Percentiles rank a stretch among this genome's conserved stretches.
These are phyloP conservation scores for Colletotrichum euphorbiae DNA, from an alignment of 2,329 filamentous ascomycete species.

Conservation along the genomic window DNA sequence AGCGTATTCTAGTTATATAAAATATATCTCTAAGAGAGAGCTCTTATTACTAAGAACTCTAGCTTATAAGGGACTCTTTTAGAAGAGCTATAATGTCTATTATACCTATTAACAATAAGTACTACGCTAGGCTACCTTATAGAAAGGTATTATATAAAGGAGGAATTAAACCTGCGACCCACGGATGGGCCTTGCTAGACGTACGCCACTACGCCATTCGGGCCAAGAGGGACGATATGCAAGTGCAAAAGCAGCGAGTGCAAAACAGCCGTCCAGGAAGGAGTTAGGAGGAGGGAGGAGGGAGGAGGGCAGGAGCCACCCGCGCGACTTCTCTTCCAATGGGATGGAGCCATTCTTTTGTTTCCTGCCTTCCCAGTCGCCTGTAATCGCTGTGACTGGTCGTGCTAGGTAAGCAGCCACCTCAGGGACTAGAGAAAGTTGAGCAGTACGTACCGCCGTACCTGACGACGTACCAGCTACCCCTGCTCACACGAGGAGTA, in stretches of 20 bases:
- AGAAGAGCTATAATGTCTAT: too few relatives aligned
- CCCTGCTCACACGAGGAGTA: slow-evolving; percentile 28
- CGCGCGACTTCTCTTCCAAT: slow-evolving; percentile 28
- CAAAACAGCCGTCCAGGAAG: background rate
- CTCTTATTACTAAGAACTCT: too few relatives aligned
- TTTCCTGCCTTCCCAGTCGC: slow-evolving; percentile 10
- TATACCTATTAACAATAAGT: too few relatives aligned
- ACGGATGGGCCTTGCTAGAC: too few relatives aligned
- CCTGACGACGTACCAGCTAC: slow-evolving; percentile 30
- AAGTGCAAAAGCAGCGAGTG: background rate
- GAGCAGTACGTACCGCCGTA: slow-evolving; percentile 20
- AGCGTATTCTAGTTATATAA: too few relatives aligned
- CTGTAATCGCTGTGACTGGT: slow-evolving; percentile 24
- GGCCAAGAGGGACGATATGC: too few relatives aligned
- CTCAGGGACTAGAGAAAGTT: slow-evolving; percentile 4
- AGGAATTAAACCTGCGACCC: too few relatives aligned
- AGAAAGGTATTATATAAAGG: too few relatives aligned
- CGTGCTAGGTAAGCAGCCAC: background rate
- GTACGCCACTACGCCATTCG: too few relatives aligned
- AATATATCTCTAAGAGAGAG: too few relatives aligned
- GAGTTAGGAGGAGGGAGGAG: background rate
- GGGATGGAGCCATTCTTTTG: slow-evolving; percentile 2
- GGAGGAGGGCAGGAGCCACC: background rate
- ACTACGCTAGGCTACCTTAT: too few relatives aligned
- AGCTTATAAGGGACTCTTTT: too few relatives aligned